phyloP scores from a whole-genome alignment of 1,284 basidiomycete species.

The Phylloporus sp. region DNA sequence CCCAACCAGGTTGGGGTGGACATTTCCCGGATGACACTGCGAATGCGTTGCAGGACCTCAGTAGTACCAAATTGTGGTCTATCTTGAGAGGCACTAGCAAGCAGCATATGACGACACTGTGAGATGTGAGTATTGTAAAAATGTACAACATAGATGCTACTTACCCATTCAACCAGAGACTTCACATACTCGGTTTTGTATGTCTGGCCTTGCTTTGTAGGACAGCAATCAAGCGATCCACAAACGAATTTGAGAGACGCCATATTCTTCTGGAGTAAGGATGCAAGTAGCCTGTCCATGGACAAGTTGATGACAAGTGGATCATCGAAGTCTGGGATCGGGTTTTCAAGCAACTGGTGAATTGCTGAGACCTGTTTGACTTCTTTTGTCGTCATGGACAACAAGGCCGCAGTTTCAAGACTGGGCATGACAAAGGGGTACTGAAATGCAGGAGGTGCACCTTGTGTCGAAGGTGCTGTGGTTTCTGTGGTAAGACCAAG shows the following conservation, averaged over 20 bases:
- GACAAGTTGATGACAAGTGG: neutral
- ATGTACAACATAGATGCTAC: neutral
- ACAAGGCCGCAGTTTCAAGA: neutral
- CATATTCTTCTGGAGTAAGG: neutral
- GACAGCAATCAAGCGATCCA: neutral
- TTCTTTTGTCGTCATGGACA: neutral
- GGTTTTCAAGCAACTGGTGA: neutral
- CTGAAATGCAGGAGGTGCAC: neutral
- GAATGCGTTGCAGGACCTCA: neutral
- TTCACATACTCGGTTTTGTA: neutral
- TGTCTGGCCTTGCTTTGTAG: neutral
- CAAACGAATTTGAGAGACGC: neutral
- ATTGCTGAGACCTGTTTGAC: neutral
- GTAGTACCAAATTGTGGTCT: neutral
- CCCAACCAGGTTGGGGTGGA: neutral
- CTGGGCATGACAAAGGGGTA: neutral
- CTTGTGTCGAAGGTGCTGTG: neutral
- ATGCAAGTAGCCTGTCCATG: neutral
- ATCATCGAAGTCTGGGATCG: neutral
- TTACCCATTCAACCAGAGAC: neutral
- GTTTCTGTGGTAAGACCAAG: conserved; percentile 9
- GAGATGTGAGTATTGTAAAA: neutral
- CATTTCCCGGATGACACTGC: neutral
- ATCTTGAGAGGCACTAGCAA: neutral
- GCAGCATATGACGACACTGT: neutral